Percentiles rank a stretch among this genome's conserved stretches.
phyloP scores from a whole-genome alignment of 2,329 filamentous ascomycete species.

The Phyllosticta citribraziliensis region DNA sequence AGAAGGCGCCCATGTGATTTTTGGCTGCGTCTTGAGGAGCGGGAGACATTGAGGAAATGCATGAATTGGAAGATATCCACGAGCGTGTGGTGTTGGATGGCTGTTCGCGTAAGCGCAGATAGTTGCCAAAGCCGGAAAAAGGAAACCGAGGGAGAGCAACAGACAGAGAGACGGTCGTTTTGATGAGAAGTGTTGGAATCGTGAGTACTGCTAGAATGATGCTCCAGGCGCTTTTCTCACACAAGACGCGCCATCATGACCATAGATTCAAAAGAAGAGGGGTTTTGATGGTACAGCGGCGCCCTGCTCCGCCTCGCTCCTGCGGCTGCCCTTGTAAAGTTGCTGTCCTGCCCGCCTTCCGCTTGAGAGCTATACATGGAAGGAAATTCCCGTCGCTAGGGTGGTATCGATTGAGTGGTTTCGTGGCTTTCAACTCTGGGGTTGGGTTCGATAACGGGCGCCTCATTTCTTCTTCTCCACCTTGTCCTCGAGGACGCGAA shows the following conservation, averaged over 20 bases:
- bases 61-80: background rate
- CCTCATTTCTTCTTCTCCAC: conserved; percentile 38
- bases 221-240: background rate
- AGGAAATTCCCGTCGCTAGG: background rate
- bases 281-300: background rate
- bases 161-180: background rate
- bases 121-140: background rate
- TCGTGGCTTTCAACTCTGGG: conserved; percentile 19
- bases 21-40: too few relatives aligned
- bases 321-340: background rate
- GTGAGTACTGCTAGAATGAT: background rate
- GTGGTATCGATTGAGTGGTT: background rate
- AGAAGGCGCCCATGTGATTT: background rate
- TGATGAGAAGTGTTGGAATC: background rate
- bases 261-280: background rate
- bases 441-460: background rate
- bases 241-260: background rate
- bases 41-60: too few relatives aligned
- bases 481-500: conserved; percentile 72
- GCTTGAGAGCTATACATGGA: background rate
- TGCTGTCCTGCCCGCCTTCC: background rate
- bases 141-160: background rate
- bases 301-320: background rate
- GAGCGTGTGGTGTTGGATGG: background rate
- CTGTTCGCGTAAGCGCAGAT: background rate